phyloP scores from a whole-genome alignment of 306 rosid species.

The Medicago arabica region DNA sequence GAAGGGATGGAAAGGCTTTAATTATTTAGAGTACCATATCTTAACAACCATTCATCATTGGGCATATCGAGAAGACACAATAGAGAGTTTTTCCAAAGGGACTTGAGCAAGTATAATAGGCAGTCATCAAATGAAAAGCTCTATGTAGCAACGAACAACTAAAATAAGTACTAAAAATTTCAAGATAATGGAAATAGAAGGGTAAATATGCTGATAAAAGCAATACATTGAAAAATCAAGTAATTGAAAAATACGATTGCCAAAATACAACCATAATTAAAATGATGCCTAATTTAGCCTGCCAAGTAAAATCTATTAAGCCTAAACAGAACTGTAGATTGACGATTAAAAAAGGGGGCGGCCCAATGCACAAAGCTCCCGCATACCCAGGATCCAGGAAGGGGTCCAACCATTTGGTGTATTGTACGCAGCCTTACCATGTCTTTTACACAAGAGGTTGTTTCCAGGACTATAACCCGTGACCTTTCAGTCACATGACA shows the following conservation, averaged over 20 bases:
- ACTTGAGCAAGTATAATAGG: background rate
- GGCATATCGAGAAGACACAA: conserved; percentile 22
- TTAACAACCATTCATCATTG: conserved; percentile 39
- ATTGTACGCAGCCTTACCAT: too few species aligned
- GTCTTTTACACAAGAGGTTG: too few species aligned
- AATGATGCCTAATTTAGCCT: background rate
- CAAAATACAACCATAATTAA: background rate
- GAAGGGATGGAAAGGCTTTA: conserved; percentile 35
- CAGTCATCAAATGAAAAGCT: background rate
- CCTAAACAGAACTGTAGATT: background rate
- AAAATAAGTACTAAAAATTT: background rate
- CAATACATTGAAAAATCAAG: background rate
- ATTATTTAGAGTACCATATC: conserved; percentile 28
- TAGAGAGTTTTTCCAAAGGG: background rate
- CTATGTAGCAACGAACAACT: background rate
- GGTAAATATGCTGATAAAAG: background rate
- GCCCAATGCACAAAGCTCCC: too few species aligned
- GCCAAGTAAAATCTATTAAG: background rate
- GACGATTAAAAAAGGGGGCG: background rate
- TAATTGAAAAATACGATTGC: background rate
- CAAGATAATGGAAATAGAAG: background rate
- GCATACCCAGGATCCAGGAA: too few species aligned
- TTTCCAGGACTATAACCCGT: too few species aligned
- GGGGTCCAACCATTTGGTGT: too few species aligned
- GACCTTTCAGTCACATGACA: too few species aligned